A percentile compares a stretch with the other conserved stretches of the same genome.
Evolutionary conservation across 73 alveolate genomes (phyloP).

Genomic region (Paramecium sonneborni): DNA sequence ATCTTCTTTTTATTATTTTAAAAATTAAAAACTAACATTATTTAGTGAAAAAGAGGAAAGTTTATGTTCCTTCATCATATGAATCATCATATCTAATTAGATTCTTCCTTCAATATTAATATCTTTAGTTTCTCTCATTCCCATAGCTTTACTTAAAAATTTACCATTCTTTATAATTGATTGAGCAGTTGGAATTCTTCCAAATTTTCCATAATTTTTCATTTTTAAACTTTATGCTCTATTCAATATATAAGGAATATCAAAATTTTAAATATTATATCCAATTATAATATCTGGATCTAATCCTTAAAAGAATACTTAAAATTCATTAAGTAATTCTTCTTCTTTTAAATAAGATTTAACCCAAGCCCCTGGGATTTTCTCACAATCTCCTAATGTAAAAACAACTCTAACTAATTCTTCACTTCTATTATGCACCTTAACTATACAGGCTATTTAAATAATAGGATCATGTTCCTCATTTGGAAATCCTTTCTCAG

Average conservation of each 20-base stretch:
- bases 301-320: slow-evolving; percentile 84
- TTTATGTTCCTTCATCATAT: slow-evolving; percentile 98
- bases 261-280: slow-evolving; percentile 98
- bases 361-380: slow-evolving; percentile 98
- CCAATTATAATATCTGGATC: slow-evolving; percentile 99
- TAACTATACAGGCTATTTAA: slow-evolving; percentile 95
- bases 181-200: slow-evolving; percentile 74
- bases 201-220: slow-evolving; percentile 79
- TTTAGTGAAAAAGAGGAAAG: slow-evolving; percentile 97
- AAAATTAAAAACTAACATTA: slow-evolving; percentile 96
- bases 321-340: slow-evolving; percentile 94
- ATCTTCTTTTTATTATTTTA: slow-evolving; percentile 99
- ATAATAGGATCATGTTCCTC: slow-evolving; percentile 82
- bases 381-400: slow-evolving; percentile 95
- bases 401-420: slow-evolving; percentile 97
- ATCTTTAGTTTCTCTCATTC: slow-evolving; percentile 96
- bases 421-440: slow-evolving; percentile 89
- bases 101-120: slow-evolving; percentile 96
- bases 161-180: slow-evolving; percentile 87
- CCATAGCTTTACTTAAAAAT: slow-evolving; percentile 94
- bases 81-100: slow-evolving; percentile 96
- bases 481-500: slow-evolving; percentile 75
- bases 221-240: slow-evolving; percentile 89
- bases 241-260: slow-evolving; percentile 92
- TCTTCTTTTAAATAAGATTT: slow-evolving; percentile 87